These are phyloP conservation scores for Exophiala aquamarina DNA, from an alignment of 2,329 filamentous ascomycete species.

Conservation along the genomic window DNA sequence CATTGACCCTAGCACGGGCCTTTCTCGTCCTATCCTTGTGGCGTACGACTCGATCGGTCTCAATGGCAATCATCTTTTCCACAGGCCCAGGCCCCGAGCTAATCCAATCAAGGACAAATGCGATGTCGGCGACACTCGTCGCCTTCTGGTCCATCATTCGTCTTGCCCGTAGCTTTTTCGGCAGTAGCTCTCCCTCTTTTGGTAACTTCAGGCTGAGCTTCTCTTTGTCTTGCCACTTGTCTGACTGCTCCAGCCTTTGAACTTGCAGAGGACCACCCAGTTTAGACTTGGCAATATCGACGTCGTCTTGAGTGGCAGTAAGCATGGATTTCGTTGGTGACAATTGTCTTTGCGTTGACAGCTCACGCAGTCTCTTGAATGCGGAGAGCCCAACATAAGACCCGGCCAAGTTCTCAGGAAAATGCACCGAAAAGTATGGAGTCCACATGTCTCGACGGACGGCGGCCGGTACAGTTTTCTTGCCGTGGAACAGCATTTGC, in stretches of 20 bases:
- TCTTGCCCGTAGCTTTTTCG: conserved; percentile 49
- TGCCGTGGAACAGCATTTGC: conserved; percentile 63
- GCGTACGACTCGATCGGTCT: conserved; percentile 15
- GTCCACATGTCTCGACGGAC: conserved; percentile 64
- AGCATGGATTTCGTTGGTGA: conserved; percentile 44
- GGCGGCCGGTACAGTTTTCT: conserved; percentile 59
- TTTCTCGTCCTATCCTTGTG: conserved; percentile 19
- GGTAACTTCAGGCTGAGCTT: conserved; percentile 41
- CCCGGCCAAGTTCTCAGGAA: conserved; percentile 48
- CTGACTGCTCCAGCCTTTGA: conserved; percentile 14
- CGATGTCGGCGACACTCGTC: conserved; percentile 61
- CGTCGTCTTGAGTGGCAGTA: conserved; percentile 45
- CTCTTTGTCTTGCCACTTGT: conserved; percentile 29
- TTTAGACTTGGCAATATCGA: conserved; percentile 39
- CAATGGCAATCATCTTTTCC: conserved; percentile 18
- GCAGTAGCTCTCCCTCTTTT: conserved; percentile 44
- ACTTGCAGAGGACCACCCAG: conserved; percentile 27
- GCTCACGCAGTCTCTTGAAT: conserved; percentile 61
- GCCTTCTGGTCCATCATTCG: conserved; percentile 64
- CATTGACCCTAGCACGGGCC: conserved; percentile 17
- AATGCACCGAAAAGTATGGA: conserved; percentile 59
- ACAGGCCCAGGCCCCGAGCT: conserved; percentile 35
- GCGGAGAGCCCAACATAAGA: conserved; percentile 49
- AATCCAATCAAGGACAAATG: conserved; percentile 55
- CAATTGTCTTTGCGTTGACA: conserved; percentile 58